Base-by-base conservation (phyloP, 108 stramenopile species). In the Nitzschia inconspicua region DNA sequence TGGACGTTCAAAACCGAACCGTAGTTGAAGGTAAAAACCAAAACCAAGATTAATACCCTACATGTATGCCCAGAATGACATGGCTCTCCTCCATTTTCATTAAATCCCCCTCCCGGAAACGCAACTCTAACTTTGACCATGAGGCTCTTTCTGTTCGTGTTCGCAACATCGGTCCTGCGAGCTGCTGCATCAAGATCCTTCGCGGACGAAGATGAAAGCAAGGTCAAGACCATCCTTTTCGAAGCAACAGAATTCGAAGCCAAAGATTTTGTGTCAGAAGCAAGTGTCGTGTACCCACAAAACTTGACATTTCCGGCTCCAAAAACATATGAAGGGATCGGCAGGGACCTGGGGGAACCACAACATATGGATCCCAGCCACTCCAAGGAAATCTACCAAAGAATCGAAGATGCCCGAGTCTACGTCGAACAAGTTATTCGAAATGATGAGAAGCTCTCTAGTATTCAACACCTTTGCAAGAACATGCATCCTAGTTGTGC, bases 401-500 rank as follows among this genome's bases (percentile, higher is more conserved):
- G 54, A 16, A 26, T 50, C 25, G 48, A 50, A 26, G 57, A 76
- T 41, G 79, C 78, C 4, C 51, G 75, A 25, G 60, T 53, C 2
- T 87, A 87, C 68, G 77, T 87, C 64, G 35, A 83, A 75, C 32
- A 58, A 63, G n/a, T 70, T 86, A 2, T 64, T 60, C 48, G 66
- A 47, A n/a, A n/a, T 1, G 72, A 76, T 49, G 47, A 67, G 5
- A 35, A 64, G 24, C 72, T 71, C n/a, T 35, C 51, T 11, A 31
- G 62, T 11, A 44, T 81, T 19, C 11, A 68, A 19, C 44, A 47
- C 5, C 60, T 71, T 32, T 91, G 89, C 54, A 42, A 40, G 32
- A 88, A 88, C 50, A 27, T 50, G n/a, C 72, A 88, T 44, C 72
- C 58, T 3, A 39, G 46, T n/a, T 87, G 89, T 70, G 75, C 76